These are phyloP conservation scores for Colletotrichum sp. DNA, from an alignment of 2,329 filamentous ascomycete genomes.

Conservation along the genomic window DNA sequence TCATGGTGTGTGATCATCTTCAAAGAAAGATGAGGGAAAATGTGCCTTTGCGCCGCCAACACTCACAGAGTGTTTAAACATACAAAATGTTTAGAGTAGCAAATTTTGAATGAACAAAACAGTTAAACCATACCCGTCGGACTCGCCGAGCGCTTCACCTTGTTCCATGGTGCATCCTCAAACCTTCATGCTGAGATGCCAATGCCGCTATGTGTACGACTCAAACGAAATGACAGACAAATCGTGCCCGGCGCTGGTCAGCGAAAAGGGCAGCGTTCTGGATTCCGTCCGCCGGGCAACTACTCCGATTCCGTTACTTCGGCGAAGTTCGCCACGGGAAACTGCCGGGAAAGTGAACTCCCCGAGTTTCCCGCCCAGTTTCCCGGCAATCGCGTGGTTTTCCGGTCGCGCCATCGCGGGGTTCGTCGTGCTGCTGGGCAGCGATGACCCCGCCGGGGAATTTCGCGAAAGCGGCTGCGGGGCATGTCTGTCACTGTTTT, in stretches of 20 bases:
- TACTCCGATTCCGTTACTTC: neutral
- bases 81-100: neutral
- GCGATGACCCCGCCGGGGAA: neutral
- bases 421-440: neutral
- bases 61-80: neutral
- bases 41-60: neutral
- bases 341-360: neutral
- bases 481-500: neutral
- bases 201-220: neutral
- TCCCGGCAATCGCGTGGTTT: neutral
- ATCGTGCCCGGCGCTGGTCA: neutral
- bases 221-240: neutral
- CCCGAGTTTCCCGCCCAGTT: neutral
- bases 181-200: neutral
- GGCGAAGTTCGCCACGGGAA: constrained; percentile 10
- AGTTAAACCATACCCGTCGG: neutral
- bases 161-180: neutral
- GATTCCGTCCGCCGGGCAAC: neutral
- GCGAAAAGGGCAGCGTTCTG: neutral
- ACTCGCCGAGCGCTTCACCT: neutral
- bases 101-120: neutral
- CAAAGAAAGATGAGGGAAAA: neutral
- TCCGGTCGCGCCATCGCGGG: constrained; percentile 4
- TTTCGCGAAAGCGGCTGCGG: neutral
- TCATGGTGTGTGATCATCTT: neutral